A percentile compares a stretch with the other conserved stretches of the same genome.
Conservation (phyloP, 192 early-diverging fungal genomes). For the Coemansia sp. region DNA sequence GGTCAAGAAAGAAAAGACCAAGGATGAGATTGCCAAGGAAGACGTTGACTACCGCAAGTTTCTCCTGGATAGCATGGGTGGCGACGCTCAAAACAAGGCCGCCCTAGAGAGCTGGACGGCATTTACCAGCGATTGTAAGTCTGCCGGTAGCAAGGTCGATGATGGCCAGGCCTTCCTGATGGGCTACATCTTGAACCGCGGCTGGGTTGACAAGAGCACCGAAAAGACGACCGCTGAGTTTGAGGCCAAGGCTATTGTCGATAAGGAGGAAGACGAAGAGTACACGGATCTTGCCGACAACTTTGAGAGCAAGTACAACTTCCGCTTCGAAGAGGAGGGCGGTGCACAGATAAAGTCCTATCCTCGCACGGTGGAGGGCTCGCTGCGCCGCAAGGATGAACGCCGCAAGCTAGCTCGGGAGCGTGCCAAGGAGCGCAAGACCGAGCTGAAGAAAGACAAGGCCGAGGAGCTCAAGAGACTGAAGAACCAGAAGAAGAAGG, state of each 20-base stretch:
- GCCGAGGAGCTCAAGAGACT: conserved; percentile 86
- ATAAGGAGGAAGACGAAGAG: conserved; percentile 77
- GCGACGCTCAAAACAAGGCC: conserved; percentile 14
- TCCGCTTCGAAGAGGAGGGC: conserved; percentile 89
- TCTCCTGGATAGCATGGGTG: conserved; percentile 75
- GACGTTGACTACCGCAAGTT: conserved; percentile 90
- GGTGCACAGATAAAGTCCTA: conserved; percentile 71
- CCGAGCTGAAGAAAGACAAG: conserved; percentile 68
- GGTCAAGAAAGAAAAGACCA: conserved; percentile 69
- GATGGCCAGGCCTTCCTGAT: conserved; percentile 75
- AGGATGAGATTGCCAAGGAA: conserved; percentile 77
- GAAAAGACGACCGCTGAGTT: conserved; percentile 66
- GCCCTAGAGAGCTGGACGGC: conserved; percentile 46
- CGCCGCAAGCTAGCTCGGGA: conserved; percentile 76
- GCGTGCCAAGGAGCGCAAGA: conserved; percentile 70
- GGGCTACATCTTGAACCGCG: conserved; percentile 91
- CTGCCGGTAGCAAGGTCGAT: conserved; percentile 42
- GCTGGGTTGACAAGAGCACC: conserved; percentile 86
- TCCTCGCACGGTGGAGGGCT: conserved; percentile 79
- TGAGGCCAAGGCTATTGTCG: conserved; percentile 64
- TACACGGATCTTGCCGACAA: conserved; percentile 78
- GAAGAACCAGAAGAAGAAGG: conserved; percentile 90
- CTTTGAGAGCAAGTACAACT: conserved; percentile 92
- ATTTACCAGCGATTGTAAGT: background rate
- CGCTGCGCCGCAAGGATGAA: conserved; percentile 81